phyloP scores from a whole-genome alignment of 768 basidiomycete genomes.

The Boletus subparvulus region DNA sequence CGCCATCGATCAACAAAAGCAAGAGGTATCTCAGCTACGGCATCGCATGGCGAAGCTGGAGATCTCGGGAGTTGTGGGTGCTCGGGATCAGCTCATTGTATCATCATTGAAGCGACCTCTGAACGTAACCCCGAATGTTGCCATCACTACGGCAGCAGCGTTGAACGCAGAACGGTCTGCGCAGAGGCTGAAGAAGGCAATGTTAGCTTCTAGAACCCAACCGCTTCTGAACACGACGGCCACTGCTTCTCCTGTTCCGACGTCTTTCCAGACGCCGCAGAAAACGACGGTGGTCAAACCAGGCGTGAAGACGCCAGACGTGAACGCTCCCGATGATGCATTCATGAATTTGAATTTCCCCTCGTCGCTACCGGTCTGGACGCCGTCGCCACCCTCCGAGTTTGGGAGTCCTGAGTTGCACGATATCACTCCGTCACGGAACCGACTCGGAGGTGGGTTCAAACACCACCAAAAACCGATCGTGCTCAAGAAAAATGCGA shows the following conservation, averaged over 20 bases:
- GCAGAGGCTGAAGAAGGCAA: constrained; percentile 63
- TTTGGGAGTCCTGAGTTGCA: constrained; percentile 13
- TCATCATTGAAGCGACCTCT: constrained; percentile 39
- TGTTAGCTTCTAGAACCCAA: constrained; percentile 57
- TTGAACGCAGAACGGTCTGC: constrained; percentile 79
- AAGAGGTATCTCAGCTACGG: constrained; percentile 51
- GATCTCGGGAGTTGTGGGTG: constrained; percentile 26
- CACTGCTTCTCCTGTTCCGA: constrained; percentile 13
- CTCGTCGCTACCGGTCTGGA: constrained; percentile 20
- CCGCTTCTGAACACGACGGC: constrained; percentile 68
- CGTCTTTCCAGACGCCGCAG: constrained; percentile 31
- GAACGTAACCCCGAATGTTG: constrained; percentile 62
- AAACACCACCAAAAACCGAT: constrained; percentile 40
- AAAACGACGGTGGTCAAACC: constrained; percentile 18
- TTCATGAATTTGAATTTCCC: constrained; percentile 31
- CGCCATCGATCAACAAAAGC: constrained; percentile 60
- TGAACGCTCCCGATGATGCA: neutral
- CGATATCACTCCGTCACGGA: constrained; percentile 24
- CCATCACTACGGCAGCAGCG: constrained; percentile 74
- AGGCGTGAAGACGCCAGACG: constrained; percentile 1
- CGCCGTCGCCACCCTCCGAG: constrained; percentile 18
- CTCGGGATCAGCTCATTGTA: constrained; percentile 44
- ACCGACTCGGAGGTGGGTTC: constrained; percentile 8
- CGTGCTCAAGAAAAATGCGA: constrained; percentile 27
- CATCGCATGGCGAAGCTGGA: constrained; percentile 55